These are phyloP conservation scores for Coemansia sp. DNA, from an alignment of 192 early-diverging fungal species.

Conservation along the genomic window DNA sequence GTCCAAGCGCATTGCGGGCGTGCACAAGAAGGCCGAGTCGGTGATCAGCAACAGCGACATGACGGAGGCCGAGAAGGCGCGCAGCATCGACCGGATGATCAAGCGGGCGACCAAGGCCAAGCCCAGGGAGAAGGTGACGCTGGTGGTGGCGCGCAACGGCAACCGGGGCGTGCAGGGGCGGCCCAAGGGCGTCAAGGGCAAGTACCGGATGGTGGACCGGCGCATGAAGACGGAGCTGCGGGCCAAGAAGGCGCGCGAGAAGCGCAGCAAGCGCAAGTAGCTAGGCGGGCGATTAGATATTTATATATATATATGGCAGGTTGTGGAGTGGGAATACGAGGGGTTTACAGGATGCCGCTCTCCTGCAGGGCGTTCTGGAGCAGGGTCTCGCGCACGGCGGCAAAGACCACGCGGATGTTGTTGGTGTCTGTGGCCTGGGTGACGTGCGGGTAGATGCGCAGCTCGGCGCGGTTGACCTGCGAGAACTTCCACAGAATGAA, in stretches of 20 bases:
- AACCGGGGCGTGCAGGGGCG: constrained; percentile 84
- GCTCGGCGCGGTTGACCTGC: constrained; percentile 73
- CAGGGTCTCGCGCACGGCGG: constrained; percentile 89
- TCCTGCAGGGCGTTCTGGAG: constrained; percentile 79
- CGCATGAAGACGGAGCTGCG: constrained; percentile 95
- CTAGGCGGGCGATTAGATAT: neutral
- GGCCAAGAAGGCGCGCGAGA: constrained; percentile 60
- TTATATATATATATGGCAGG: neutral
- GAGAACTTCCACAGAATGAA: constrained; percentile 87
- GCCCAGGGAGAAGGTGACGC: constrained; percentile 66
- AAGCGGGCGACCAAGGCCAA: constrained; percentile 73
- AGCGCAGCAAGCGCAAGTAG: constrained; percentile 25
- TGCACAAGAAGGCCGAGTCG: constrained; percentile 82
- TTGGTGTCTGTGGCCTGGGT: constrained; percentile 90
- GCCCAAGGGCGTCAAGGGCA: constrained; percentile 95
- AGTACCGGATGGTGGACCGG: constrained; percentile 95
- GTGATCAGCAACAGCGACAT: constrained; percentile 83
- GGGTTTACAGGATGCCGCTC: constrained; percentile 60
- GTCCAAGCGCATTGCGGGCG: constrained; percentile 66
- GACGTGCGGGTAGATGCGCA: constrained; percentile 81
- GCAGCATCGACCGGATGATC: constrained; percentile 74
- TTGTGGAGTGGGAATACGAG: neutral
- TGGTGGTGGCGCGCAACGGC: constrained; percentile 86
- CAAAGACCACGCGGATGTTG: constrained; percentile 85
- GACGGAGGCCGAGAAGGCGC: constrained; percentile 83